Evolutionary conservation across 139 green algal species (phyloP).

Genomic region (Deuterostichococcus epilithicus): DNA sequence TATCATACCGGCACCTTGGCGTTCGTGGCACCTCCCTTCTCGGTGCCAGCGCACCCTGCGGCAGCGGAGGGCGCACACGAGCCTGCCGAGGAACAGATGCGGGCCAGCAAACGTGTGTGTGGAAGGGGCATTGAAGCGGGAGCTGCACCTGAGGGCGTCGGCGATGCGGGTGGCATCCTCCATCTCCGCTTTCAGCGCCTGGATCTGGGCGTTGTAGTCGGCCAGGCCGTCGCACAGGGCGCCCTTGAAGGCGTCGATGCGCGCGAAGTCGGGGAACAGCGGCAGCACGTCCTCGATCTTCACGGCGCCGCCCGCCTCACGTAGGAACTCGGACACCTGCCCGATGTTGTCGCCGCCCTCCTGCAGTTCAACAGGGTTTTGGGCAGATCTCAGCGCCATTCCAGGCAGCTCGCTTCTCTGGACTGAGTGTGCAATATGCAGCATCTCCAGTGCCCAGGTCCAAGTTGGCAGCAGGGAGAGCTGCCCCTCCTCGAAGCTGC

Average conservation of each 20-base stretch:
- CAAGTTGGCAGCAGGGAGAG: too few relatives aligned
- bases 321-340: constrained; percentile 62
- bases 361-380: background rate
- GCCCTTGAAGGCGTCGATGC: constrained; percentile 94
- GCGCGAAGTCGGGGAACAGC: constrained; percentile 95
- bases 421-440: background rate
- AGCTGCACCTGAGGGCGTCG: constrained; percentile 51
- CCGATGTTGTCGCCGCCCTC: constrained; percentile 42
- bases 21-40: too few relatives aligned
- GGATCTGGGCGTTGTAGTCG: constrained; percentile 84
- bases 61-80: too few relatives aligned
- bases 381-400: background rate
- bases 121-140: too few relatives aligned
- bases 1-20: background rate
- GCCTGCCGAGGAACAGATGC: too few relatives aligned
- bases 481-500: too few relatives aligned
- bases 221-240: constrained; percentile 79
- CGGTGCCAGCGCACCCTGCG: too few relatives aligned
- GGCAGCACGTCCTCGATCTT: constrained; percentile 96
- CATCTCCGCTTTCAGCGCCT: constrained; percentile 53
- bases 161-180: constrained; percentile 70
- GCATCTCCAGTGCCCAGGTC: too few relatives aligned
- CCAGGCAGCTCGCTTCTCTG: background rate
- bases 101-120: too few relatives aligned
- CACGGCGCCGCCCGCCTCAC: constrained; percentile 70